Evolutionary conservation across 495 filamentous ascomycete genomes (phyloP), one percentile per base, ranked within the genome.

Genomic region (Astrocystis sublimbata): DNA sequence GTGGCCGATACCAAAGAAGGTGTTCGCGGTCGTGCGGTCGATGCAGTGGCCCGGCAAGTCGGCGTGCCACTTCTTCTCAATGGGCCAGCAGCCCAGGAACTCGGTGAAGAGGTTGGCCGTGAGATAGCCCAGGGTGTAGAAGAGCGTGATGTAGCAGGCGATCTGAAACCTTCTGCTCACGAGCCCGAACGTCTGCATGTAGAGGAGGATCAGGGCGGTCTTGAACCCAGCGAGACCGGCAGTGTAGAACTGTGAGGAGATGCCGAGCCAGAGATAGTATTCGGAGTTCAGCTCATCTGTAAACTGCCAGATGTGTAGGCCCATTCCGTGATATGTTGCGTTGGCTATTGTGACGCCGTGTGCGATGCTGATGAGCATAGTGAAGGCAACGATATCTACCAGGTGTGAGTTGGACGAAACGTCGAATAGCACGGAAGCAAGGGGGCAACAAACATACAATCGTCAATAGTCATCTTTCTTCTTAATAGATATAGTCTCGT

Each of bases 91-190:
- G 26, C 75, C 77, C 60, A 77, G 67, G 24, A 77, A 63, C 51
- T 78, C 71, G 2, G 69, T 71, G 43, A 77, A 68, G 5, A 75
- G 63, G 59, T 79, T 79, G 64, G 69, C 66, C 23, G 75, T 68
- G 7, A 79, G 70, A 31, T 79, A 79, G 2, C 74, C 75, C 8
- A 70, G 68, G 50, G 75, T 75, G 62, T 79, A 75, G 61, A 78
- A 78, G 24, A 78, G 64, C 26, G 69, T 67, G 56, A 70, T 47
- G 52, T 75, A 78, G 53, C 75, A 79, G 13, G 65, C 54, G 52
- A 76, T 76, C 43, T 64, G 66, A 59, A 79, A 79, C 17, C 45
- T 67, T n/a, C 38, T 62, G 63, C 72, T 70, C 58, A 76, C 62
- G 17, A 56, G 28, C 26, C 65, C 66, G 45, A 79, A 78, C 35